These are phyloP conservation scores for Chrysophaeum taylorii DNA, from an alignment of 352 stramenopile genomes.

Conservation along the genomic window DNA sequence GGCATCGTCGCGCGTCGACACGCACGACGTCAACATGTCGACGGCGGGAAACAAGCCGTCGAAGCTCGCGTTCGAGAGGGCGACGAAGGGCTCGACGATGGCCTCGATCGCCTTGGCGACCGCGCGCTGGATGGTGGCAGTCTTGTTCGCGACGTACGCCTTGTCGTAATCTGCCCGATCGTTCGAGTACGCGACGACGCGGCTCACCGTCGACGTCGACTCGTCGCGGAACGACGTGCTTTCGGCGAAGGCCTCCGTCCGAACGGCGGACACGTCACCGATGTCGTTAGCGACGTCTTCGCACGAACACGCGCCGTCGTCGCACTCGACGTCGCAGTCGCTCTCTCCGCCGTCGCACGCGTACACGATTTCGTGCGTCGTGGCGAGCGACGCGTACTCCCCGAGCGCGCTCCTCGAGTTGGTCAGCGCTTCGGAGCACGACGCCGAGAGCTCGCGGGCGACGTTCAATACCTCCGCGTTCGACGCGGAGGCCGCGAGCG, in stretches of 20 bases:
- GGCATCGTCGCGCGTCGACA: constrained; percentile 15
- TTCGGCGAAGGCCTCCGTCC: constrained; percentile 17
- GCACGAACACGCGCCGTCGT: constrained; percentile 12
- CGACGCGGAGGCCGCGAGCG: not conserved
- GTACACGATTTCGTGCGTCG: not conserved
- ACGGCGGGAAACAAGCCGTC: constrained; percentile 3
- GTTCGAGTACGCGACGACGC: constrained; percentile 23
- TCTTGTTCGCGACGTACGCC: constrained; percentile 26
- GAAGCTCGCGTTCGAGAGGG: constrained; percentile 14
- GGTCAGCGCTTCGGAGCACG: constrained; percentile 4
- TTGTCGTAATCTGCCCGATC: constrained; percentile 26
- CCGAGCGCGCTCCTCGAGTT: not conserved
- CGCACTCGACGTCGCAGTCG: not conserved
- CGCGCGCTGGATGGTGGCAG: constrained; percentile 5
- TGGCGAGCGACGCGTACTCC: not conserved
- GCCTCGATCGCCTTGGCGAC: constrained; percentile 16
- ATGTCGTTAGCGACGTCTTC: constrained; percentile 23
- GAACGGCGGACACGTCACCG: constrained; percentile 24
- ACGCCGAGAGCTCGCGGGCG: not conserved
- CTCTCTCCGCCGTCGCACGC: not conserved
- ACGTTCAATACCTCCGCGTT: not conserved
- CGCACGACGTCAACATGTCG: constrained; percentile 22
- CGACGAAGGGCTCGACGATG: constrained; percentile 1
- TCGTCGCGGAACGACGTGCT: constrained; percentile 20
- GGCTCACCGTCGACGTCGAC: constrained; percentile 18